Evolutionary conservation across 2,329 filamentous ascomycete species (phyloP).

Genomic region (Fusarium aywerte): DNA sequence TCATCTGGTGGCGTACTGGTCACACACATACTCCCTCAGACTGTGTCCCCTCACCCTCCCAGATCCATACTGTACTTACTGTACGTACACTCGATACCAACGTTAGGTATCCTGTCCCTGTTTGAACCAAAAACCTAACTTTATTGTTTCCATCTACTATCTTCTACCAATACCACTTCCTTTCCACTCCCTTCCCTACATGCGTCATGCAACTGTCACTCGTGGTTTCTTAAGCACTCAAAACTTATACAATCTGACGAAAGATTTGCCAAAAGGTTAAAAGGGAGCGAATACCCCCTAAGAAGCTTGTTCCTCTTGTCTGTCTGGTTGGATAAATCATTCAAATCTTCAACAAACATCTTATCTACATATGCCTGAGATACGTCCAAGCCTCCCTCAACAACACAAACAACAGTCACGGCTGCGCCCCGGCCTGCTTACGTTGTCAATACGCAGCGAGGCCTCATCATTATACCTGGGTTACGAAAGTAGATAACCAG

Average conservation of each 20-base stretch:
- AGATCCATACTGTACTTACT: slow-evolving; percentile 3
- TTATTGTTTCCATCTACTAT: slow-evolving; percentile 10
- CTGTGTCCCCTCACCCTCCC: slow-evolving; percentile 7
- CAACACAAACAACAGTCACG: slow-evolving; percentile 18
- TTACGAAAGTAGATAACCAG: slow-evolving; percentile 37
- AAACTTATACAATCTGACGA: slow-evolving; percentile 25
- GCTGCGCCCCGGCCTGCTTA: slow-evolving; percentile 39
- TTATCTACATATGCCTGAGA: slow-evolving; percentile 27
- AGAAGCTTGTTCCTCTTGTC: slow-evolving; percentile 7
- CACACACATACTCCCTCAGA: slow-evolving; percentile 29
- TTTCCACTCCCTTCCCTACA: slow-evolving; percentile 10
- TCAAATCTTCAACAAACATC: slow-evolving; percentile 3
- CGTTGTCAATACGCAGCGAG: slow-evolving; percentile 37
- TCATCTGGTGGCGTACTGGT: slow-evolving; percentile 36
- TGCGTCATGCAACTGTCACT: slow-evolving; percentile 40
- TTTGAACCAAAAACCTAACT: slow-evolving; percentile 9
- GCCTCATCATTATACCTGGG: slow-evolving; percentile 36
- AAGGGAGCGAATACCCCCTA: slow-evolving; percentile 20
- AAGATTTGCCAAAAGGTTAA: slow-evolving; percentile 32
- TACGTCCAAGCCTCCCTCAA: slow-evolving; percentile 36
- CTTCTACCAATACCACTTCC: background rate
- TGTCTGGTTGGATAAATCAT: slow-evolving; percentile 34
- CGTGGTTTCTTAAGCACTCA: slow-evolving; percentile 3
- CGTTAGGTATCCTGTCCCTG: slow-evolving; percentile 3
- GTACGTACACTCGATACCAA: slow-evolving; percentile 1